A percentile compares a stretch with the other conserved stretches of the same genome.
Evolutionary conservation across 2,329 filamentous ascomycete species (phyloP).

Genomic region (Falciphora oryzae): DNA sequence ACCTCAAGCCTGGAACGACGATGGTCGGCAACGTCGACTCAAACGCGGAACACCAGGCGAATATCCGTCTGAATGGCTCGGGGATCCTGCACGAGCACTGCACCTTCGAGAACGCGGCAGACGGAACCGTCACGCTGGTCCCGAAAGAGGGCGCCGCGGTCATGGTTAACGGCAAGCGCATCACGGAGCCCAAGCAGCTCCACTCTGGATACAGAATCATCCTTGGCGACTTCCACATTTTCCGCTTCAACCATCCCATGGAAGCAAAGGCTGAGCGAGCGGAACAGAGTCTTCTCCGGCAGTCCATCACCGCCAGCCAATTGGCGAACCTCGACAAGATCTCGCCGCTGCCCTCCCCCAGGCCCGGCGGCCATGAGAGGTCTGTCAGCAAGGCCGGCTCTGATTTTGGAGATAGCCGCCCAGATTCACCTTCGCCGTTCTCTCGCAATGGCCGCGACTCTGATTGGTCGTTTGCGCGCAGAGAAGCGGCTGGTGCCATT

Average conservation of each 20-base stretch:
- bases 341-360: constrained; percentile 51
- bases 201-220: constrained; percentile 94
- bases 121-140: constrained; percentile 87
- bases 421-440: constrained; percentile 71
- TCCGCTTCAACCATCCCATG: constrained; percentile 95
- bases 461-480: constrained; percentile 89
- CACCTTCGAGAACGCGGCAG: constrained; percentile 78
- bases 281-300: constrained; percentile 79
- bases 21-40: constrained; percentile 93
- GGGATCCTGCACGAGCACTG: constrained; percentile 92
- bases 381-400: constrained; percentile 73
- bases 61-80: constrained; percentile 89
- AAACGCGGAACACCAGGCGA: constrained; percentile 65
- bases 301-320: constrained; percentile 65
- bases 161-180: constrained; percentile 94
- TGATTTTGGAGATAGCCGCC: constrained; percentile 70
- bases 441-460: constrained; percentile 66
- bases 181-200: constrained; percentile 77
- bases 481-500: constrained; percentile 88
- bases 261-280: constrained; percentile 90
- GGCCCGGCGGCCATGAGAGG: constrained; percentile 68
- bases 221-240: constrained; percentile 96
- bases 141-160: constrained; percentile 89
- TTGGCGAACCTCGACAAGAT: constrained; percentile 51
- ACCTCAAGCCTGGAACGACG: constrained; percentile 90